Percentiles rank a stretch among this genome's conserved stretches.
phyloP scores from a whole-genome alignment of 768 basidiomycete species.

The Coprinellus micaceus region DNA sequence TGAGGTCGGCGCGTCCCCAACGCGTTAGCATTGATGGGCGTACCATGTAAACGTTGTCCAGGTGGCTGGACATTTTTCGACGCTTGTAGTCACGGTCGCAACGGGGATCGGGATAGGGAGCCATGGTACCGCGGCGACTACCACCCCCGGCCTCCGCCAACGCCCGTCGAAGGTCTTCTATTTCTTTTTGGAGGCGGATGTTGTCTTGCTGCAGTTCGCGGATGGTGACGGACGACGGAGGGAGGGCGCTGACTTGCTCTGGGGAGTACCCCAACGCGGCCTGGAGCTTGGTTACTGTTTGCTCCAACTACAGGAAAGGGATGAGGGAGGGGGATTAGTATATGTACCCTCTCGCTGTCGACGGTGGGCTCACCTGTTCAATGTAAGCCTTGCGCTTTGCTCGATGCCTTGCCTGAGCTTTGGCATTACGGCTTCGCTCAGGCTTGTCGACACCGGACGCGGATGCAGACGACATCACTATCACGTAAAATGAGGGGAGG shows the following conservation, averaged over 20 bases:
- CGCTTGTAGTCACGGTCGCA: conserved; percentile 62
- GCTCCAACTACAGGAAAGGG: conserved; percentile 56
- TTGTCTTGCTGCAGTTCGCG: conserved; percentile 84
- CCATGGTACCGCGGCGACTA: conserved; percentile 42
- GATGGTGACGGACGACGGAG: conserved; percentile 70
- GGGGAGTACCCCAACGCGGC: conserved; percentile 67
- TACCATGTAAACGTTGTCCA: conserved; percentile 57
- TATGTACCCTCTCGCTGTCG: neutral
- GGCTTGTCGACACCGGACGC: conserved; percentile 56
- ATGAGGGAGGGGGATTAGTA: neutral
- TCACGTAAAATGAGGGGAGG: conserved; percentile 45
- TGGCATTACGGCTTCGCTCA: conserved; percentile 83
- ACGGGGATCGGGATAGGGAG: conserved; percentile 45
- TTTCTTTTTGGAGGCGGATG: conserved; percentile 62
- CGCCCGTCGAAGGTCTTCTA: conserved; percentile 69
- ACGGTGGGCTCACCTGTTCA: conserved; percentile 56
- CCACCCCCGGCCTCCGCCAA: conserved; percentile 50
- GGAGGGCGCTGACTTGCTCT: conserved; percentile 71
- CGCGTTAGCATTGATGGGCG: conserved; percentile 11
- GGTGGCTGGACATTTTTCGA: conserved; percentile 47
- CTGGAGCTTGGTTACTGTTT: conserved; percentile 82
- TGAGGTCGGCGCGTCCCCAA: too few relatives aligned
- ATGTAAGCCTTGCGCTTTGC: conserved; percentile 93
- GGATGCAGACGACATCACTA: conserved; percentile 58
- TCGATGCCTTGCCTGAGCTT: conserved; percentile 85